Conservation (phyloP, 129 eudicot genomes). For the Tagetes patula region DNA sequence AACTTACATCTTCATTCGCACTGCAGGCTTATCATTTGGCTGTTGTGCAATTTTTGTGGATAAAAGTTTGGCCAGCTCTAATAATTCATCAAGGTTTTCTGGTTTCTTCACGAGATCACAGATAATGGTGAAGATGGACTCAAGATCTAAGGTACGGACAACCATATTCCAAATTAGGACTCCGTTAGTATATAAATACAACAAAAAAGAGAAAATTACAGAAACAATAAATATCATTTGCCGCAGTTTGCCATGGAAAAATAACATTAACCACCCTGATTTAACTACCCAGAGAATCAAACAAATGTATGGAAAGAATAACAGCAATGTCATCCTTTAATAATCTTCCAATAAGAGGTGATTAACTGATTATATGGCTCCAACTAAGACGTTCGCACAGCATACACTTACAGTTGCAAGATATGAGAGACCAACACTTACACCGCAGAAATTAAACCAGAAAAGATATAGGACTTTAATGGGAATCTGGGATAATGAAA, state of each 20-base stretch:
- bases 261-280: background rate
- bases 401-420: background rate
- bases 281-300: slow-evolving; percentile 6
- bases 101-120: slow-evolving; percentile 84
- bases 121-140: slow-evolving; percentile 80
- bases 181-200: background rate
- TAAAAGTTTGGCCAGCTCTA: slow-evolving; percentile 81
- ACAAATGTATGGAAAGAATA: background rate
- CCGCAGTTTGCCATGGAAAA: background rate
- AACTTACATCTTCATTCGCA: slow-evolving; percentile 84
- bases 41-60: slow-evolving; percentile 66
- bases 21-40: slow-evolving; percentile 75
- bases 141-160: slow-evolving; percentile 53
- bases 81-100: slow-evolving; percentile 69
- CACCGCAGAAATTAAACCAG: background rate
- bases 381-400: background rate
- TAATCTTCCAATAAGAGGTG: background rate
- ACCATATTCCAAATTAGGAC: background rate
- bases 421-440: slow-evolving; percentile 1
- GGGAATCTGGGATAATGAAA: background rate
- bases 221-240: background rate
- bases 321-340: background rate
- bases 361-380: slow-evolving; percentile 4
- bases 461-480: background rate
- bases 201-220: background rate